phyloP scores from a whole-genome alignment of 805 yeast species.

The Starmerella vitae region DNA sequence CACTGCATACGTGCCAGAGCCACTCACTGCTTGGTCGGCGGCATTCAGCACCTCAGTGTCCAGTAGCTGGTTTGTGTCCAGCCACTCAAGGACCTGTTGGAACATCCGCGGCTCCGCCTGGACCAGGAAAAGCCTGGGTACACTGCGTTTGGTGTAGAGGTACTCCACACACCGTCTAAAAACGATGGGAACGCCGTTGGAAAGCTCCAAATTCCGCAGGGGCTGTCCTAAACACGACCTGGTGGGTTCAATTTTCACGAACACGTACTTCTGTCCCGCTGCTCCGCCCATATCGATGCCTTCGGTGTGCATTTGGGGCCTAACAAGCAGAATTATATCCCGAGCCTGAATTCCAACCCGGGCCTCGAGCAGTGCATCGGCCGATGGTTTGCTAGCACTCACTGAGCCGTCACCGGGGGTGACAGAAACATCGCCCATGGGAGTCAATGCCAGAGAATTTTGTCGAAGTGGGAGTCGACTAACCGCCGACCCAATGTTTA shows the following conservation, averaged over 20 bases:
- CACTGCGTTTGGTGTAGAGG: constrained; percentile 21
- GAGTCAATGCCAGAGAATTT: neutral
- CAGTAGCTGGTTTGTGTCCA: constrained; percentile 26
- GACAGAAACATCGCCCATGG: constrained; percentile 1
- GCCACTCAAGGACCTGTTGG: constrained; percentile 26
- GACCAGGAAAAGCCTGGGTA: constrained; percentile 20
- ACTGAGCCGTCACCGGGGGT: constrained; percentile 11
- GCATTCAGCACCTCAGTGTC: constrained; percentile 24
- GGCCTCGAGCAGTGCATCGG: constrained; percentile 2
- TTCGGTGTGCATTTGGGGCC: neutral
- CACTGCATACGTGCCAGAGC: constrained; percentile 34
- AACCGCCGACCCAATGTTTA: too few relatives aligned
- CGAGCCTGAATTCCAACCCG: constrained; percentile 10
- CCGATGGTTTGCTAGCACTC: constrained; percentile 5
- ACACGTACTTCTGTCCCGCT: constrained; percentile 15
- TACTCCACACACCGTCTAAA: constrained; percentile 28
- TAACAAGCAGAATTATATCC: constrained; percentile 12
- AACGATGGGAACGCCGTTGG: constrained; percentile 25
- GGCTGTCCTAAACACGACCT: constrained; percentile 27
- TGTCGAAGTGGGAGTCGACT: neutral
- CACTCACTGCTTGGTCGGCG: constrained; percentile 22
- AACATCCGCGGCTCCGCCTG: constrained; percentile 18
- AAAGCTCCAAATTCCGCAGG: constrained; percentile 18
- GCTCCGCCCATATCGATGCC: constrained; percentile 1
- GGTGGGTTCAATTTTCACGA: constrained; percentile 20